Base-by-base conservation (phyloP, 2,329 filamentous ascomycete genomes). In the Sporothrix variecibatus region DNA sequence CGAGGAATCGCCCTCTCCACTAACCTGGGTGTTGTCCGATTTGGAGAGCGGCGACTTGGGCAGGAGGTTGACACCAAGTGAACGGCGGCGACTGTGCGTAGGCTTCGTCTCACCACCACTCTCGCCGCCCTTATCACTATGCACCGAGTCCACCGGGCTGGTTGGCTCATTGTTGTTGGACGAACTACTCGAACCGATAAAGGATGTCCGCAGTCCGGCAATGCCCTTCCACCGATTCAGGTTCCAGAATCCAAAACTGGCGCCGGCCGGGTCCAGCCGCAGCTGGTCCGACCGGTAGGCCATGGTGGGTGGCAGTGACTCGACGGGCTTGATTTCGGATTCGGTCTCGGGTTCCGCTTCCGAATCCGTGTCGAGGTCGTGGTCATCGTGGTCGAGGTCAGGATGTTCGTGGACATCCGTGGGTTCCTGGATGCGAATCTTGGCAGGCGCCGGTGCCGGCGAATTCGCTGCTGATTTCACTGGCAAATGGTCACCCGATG, bases 201-300 rank as follows among this genome's bases (percentile, higher is more conserved):
- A 58, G 5, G 77, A 73, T 17, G 75, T 64, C 12, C 77, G 81
- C 17, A 84, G 77, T 0, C 80, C 79, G 2, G 84, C 80, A 3
- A 86, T 81, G 5, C 83, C 82, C 70, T 83, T 85, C 88, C 88
- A 90, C 28, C 86, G 83, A 49, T 84, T 85, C 26, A 89, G 78
- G 75, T 88, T 90, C 89, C 88, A 91, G 78, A 91, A 90, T 11
- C 84, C 84, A 67, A 84, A 84, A 67, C 81, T 83, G 5, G 83
- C 82, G 1, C 83, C 85, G 31, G 76, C 82, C 0, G 82, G 73
- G 68, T 86, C 85, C 0, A 83, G 75, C 8, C 79, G 79, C 20
- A 82, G 73, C 28, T 82, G 83, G 3, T 84, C 84, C 3, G 6
- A 82, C 81, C 11, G 83, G 79, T n/a, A 84, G 81, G 20, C 84